phyloP scores from a whole-genome alignment of 176 grass and related monocot species.

The Leersia perrieri region DNA sequence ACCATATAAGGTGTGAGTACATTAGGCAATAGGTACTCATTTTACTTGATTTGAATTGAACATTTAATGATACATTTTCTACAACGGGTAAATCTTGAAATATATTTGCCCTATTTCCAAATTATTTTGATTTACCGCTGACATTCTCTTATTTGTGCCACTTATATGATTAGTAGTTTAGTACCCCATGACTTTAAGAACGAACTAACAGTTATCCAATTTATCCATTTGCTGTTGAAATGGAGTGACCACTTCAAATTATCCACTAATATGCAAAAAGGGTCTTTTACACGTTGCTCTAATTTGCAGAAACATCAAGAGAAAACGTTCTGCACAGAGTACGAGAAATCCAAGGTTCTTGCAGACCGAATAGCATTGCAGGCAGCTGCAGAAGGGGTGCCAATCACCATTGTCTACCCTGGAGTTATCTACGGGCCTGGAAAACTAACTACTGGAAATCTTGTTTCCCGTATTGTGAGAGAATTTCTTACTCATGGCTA shows the following conservation, averaged over 20 bases:
- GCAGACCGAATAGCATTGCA: conserved; percentile 78
- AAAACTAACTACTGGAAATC: conserved; percentile 83
- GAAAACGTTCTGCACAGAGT: conserved; percentile 89
- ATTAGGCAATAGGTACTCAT: background rate
- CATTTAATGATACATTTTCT: background rate
- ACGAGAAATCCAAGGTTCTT: conserved; percentile 89
- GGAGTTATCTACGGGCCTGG: conserved; percentile 88
- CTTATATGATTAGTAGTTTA: background rate
- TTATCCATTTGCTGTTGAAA: background rate
- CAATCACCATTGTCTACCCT: conserved; percentile 77
- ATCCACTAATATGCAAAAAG: background rate
- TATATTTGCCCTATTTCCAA: background rate
- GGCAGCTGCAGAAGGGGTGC: conserved; percentile 67
- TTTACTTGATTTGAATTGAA: background rate
- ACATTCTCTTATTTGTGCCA: background rate
- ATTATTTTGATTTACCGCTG: background rate
- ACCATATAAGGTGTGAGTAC: background rate
- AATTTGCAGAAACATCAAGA: conserved; percentile 66
- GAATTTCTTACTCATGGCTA: background rate
- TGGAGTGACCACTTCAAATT: background rate
- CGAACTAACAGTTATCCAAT: background rate
- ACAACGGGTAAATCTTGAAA: background rate
- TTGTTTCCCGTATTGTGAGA: conserved; percentile 77
- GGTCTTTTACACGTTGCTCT: background rate
- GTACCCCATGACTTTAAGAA: background rate